Evolutionary conservation across 169 alveolate species (phyloP), one percentile per base, ranked within the genome.

Genomic region (Cryptosporidium baileyi): DNA sequence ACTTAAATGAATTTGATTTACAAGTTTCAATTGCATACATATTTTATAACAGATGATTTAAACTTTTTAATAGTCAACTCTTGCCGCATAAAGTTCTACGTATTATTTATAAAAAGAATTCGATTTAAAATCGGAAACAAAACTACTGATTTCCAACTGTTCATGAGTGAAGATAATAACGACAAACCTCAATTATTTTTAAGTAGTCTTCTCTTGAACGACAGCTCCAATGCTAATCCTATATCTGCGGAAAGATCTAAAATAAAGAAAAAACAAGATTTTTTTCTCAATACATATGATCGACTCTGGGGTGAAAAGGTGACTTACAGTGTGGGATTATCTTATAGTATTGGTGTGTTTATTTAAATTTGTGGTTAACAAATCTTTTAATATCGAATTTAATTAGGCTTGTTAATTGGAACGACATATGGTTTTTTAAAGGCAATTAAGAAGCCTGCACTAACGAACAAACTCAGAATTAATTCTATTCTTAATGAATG

Each of bases 241-340:
- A 22, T 51, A 9, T 38, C 30, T 45, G 30, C 47, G 3, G 81
- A 65, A 13, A n/a, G 13, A 15, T 24, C 61, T 2, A 65, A 36
- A 40, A 44, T 65, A 22, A 65, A 30, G 47, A 74, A 59, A 57
- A 90, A 52, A 81, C 91, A 88, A 82, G 91, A 67, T 93, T 88
- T 89, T 63, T 93, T 60, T 57, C 91, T 82, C 45, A 89, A 82
- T 63, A 92, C 95, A 17, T 93, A 93, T 80, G 96, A 94, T 32
- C 90, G 96, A 41, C 95, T 92, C 67, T 93, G 96, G 96, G 96
- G 96, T 7, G 96, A 92, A 80, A 93, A 93, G 63, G 80, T 93
- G 34, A 93, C 95, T 17, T 93, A 93, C 67, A 91, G 94, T 47
- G 95, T 92, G n/a, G 96, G 96, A 11, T 63, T 93, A 57, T 94